A percentile compares a stretch with the other conserved stretches of the same genome.
phyloP scores from a whole-genome alignment of 2,329 filamentous ascomycete genomes.

The Calonectria fujianensis region DNA sequence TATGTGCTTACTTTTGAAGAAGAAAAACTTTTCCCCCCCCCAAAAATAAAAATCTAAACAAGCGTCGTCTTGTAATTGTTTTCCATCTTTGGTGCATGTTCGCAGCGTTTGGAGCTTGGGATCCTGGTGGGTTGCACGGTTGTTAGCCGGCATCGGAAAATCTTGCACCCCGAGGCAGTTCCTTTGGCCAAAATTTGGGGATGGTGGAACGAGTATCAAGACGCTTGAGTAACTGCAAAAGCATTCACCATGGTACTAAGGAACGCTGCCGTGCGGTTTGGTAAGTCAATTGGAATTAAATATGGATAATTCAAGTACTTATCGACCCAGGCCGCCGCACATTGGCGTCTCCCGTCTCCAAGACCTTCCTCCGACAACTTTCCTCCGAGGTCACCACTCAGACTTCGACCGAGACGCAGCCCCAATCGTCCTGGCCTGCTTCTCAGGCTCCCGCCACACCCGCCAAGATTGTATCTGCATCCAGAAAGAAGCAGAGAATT shows the following conservation, averaged over 20 bases:
- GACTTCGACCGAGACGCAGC: constrained; percentile 43
- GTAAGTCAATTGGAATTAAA: constrained; percentile 62
- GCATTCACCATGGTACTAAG: constrained; percentile 72
- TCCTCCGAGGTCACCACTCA: constrained; percentile 56
- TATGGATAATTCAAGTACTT: constrained; percentile 32
- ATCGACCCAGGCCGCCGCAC: constrained; percentile 70
- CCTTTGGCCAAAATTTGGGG: constrained; percentile 56
- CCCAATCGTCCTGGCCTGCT: constrained; percentile 50
- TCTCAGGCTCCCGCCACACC: constrained; percentile 46
- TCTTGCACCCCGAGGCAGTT: constrained; percentile 41
- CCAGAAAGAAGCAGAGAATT: constrained; percentile 59
- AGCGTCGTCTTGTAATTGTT: neutral
- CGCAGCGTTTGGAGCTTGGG: neutral
- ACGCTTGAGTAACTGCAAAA: constrained; percentile 47
- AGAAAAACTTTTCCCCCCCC: neutral
- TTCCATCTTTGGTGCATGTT: neutral
- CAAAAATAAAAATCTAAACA: constrained; percentile 28
- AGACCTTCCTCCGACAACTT: constrained; percentile 57
- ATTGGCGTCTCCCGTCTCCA: constrained; percentile 67
- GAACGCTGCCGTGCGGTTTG: constrained; percentile 72
- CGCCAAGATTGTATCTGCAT: constrained; percentile 52
- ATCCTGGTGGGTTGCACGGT: constrained; percentile 7
- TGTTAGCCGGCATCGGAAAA: constrained; percentile 52
- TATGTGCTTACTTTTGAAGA: constrained; percentile 34
- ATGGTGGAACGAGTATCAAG: constrained; percentile 48